A percentile compares a stretch with the other conserved stretches of the same genome.
Evolutionary conservation across 2,329 filamentous ascomycete species (phyloP).

Genomic region (Phyllosticta paracitricarpa): DNA sequence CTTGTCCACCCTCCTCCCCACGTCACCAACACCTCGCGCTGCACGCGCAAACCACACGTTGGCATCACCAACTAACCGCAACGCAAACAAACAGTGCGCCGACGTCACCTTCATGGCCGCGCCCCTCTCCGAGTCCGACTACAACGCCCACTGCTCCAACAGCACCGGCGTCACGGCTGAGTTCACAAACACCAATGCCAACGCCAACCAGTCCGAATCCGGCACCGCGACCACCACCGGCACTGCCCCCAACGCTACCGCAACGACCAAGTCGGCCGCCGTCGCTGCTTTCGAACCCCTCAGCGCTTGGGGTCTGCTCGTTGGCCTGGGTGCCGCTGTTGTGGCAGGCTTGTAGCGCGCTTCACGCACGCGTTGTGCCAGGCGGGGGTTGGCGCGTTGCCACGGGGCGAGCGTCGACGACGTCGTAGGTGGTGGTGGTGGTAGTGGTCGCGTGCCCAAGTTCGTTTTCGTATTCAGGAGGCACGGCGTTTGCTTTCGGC

Average conservation of each 20-base stretch:
- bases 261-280: neutral
- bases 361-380: neutral
- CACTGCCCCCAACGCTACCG: neutral
- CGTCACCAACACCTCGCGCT: neutral
- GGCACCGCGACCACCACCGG: slow-evolving; percentile 10
- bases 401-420: no score
- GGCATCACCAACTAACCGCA: neutral
- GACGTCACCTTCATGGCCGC: slow-evolving; percentile 57
- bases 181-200: slow-evolving; percentile 36
- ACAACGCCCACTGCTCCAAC: slow-evolving; percentile 46
- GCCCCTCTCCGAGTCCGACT: slow-evolving; percentile 36
- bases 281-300: neutral
- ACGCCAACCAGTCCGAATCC: slow-evolving; percentile 32
- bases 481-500: no score
- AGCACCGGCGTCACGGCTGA: slow-evolving; percentile 38
- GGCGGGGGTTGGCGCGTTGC: no score
- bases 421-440: no score
- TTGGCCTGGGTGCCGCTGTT: neutral
- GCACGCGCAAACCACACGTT: no score
- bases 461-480: no score
- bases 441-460: no score
- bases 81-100: slow-evolving; percentile 46
- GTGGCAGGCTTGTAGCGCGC: neutral
- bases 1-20: slow-evolving; percentile 1
- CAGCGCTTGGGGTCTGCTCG: neutral